Evolutionary conservation across 164 flowering plant species (phyloP).

Genomic region (Aristolochia contorta): DNA sequence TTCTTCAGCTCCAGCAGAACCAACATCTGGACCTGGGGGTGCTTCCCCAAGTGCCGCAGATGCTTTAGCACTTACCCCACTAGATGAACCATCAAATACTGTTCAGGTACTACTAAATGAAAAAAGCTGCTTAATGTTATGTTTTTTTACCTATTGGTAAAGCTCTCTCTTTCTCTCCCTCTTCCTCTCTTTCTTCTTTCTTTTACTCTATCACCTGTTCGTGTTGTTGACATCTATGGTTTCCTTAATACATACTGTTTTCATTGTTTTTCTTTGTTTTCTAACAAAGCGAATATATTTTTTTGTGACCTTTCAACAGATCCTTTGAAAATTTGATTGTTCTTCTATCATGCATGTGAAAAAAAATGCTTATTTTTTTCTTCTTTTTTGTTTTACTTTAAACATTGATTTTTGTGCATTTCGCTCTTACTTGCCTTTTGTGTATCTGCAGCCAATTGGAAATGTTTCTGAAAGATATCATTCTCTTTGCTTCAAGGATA

Average conservation of each 20-base stretch:
- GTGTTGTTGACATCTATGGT: too few species aligned
- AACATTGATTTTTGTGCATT: neutral
- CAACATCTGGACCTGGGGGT: conserved; percentile 31
- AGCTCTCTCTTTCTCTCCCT: too few species aligned
- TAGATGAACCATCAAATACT: conserved; percentile 52
- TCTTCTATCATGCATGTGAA: too few species aligned
- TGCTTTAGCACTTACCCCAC: conserved; percentile 75
- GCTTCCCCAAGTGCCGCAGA: conserved; percentile 39
- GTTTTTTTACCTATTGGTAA: neutral
- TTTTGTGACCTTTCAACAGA: too few species aligned
- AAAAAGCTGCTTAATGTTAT: neutral
- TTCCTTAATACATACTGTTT: too few species aligned
- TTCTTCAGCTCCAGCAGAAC: conserved; percentile 32
- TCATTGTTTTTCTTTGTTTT: too few species aligned
- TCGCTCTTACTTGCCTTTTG: conserved; percentile 4
- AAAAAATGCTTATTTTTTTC: too few species aligned
- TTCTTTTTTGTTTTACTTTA: too few species aligned
- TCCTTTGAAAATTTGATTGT: too few species aligned
- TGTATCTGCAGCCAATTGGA: conserved; percentile 72
- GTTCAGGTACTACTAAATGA: conserved; percentile 53
- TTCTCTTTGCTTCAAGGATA: conserved; percentile 85
- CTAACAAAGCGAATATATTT: too few species aligned
- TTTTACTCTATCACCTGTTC: too few species aligned
- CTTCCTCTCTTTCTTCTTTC: too few species aligned
- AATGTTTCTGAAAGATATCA: conserved; percentile 79